Evolutionary conservation across 2,329 filamentous ascomycete genomes (phyloP).

Genomic region (Drechslera avenae): DNA sequence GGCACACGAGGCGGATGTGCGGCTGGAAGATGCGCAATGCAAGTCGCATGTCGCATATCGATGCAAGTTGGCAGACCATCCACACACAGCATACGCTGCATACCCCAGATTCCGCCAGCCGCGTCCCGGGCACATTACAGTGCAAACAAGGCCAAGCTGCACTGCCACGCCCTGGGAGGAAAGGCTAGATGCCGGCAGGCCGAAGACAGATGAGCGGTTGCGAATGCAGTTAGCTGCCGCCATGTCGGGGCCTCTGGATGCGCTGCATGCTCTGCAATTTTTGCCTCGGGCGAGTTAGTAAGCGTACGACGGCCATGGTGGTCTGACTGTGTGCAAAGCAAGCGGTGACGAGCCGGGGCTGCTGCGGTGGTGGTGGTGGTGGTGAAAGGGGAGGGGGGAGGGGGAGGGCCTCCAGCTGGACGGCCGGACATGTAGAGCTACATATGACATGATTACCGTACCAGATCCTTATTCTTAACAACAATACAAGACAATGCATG

Average conservation of each 20-base stretch:
- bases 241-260: slow-evolving; percentile 19
- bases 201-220: slow-evolving; percentile 17
- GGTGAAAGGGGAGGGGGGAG: neutral
- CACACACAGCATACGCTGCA: neutral
- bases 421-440: neutral
- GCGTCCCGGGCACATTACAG: slow-evolving; percentile 18
- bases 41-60: no score
- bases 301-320: slow-evolving; percentile 12
- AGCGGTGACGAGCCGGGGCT: no score
- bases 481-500: slow-evolving; percentile 3
- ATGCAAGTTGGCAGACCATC: neutral
- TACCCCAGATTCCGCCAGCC: slow-evolving; percentile 14
- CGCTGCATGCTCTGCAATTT: slow-evolving; percentile 20
- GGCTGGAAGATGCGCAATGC: neutral
- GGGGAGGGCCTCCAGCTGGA: no score
- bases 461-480: no score
- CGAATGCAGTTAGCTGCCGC: slow-evolving; percentile 20
- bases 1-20: neutral
- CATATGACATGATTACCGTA: no score
- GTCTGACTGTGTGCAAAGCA: neutral
- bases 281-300: slow-evolving; percentile 18
- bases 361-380: neutral
- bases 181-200: slow-evolving; percentile 21
- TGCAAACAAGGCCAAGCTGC: slow-evolving; percentile 23
- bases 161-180: slow-evolving; percentile 21